Percentiles rank a stretch among this genome's conserved stretches.
Evolutionary conservation across 306 rosid species (phyloP).

Genomic region (Ceratonia siliqua): DNA sequence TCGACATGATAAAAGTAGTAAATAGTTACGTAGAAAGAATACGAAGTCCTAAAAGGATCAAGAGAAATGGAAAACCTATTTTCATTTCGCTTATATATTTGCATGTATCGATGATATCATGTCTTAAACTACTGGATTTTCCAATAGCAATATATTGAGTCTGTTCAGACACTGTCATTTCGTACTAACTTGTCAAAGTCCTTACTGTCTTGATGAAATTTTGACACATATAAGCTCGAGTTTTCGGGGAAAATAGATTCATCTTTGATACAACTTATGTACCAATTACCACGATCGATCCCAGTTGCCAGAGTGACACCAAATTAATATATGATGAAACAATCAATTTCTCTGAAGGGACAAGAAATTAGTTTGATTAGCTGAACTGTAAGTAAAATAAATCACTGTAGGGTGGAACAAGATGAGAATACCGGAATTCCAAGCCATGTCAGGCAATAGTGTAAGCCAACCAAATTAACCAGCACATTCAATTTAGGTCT

Average conservation of each 20-base stretch:
- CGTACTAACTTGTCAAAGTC: not conserved
- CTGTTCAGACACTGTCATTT: not conserved
- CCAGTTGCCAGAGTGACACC: constrained; percentile 14
- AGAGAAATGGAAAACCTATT: not conserved
- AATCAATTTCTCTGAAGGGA: constrained; percentile 11
- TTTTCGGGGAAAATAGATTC: not conserved
- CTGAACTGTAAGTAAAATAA: not conserved
- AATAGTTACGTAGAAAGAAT: not conserved
- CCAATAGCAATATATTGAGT: not conserved
- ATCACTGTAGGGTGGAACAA: constrained; percentile 8
- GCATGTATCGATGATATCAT: not conserved
- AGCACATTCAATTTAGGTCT: constrained; percentile 53
- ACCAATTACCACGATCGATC: not conserved
- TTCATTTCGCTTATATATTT: not conserved
- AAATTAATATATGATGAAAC: constrained; percentile 15
- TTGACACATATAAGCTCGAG: not conserved
- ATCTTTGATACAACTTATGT: constrained; percentile 20
- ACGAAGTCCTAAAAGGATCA: not conserved
- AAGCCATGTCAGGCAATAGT: constrained; percentile 60
- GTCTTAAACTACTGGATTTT: not conserved
- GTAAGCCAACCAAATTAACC: constrained; percentile 75
- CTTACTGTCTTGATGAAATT: not conserved
- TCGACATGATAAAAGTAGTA: not conserved
- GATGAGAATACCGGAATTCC: constrained; percentile 56
- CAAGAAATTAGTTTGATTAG: constrained; percentile 10